phyloP scores from a whole-genome alignment of 768 basidiomycete genomes.

The Kwoniella mangroviensis region DNA sequence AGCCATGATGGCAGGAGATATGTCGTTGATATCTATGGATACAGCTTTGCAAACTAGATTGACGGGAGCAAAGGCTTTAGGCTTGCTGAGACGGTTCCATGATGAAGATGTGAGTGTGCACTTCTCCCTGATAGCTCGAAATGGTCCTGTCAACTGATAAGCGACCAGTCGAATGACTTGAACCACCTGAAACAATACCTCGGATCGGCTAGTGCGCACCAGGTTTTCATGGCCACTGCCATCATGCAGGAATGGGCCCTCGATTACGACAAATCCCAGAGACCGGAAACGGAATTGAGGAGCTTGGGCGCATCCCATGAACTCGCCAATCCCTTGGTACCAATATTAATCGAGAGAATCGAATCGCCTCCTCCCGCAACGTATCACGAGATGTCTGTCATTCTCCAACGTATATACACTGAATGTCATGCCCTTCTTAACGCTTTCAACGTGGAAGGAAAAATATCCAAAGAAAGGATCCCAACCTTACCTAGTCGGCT shows the following conservation, averaged over 20 bases:
- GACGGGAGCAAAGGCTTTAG: slow-evolving; percentile 76
- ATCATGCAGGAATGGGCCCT: slow-evolving; percentile 90
- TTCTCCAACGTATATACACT: slow-evolving; percentile 75
- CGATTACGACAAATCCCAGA: slow-evolving; percentile 53
- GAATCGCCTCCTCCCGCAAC: slow-evolving; percentile 75
- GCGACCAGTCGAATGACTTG: slow-evolving; percentile 63
- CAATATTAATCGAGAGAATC: slow-evolving; percentile 72
- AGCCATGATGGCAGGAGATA: slow-evolving; percentile 88
- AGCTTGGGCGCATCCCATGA: slow-evolving; percentile 46
- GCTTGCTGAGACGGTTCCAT: slow-evolving; percentile 56
- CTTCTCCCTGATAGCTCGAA: background rate
- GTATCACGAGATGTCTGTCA: slow-evolving; percentile 88
- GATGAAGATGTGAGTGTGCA: slow-evolving; percentile 52
- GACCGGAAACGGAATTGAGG: slow-evolving; percentile 60
- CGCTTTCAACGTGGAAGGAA: slow-evolving; percentile 83
- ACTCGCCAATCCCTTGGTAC: slow-evolving; percentile 67
- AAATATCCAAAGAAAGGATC: slow-evolving; percentile 76
- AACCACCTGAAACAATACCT: slow-evolving; percentile 77
- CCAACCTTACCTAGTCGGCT: slow-evolving; percentile 78
- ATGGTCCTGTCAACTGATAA: background rate
- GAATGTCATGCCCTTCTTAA: slow-evolving; percentile 82
- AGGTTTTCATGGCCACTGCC: slow-evolving; percentile 81
- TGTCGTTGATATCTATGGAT: slow-evolving; percentile 77
- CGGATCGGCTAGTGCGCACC: slow-evolving; percentile 86
- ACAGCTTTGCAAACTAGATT: slow-evolving; percentile 77